Evolutionary conservation across 139 green algal species (phyloP).

Genomic region (Asterochloris erici): DNA sequence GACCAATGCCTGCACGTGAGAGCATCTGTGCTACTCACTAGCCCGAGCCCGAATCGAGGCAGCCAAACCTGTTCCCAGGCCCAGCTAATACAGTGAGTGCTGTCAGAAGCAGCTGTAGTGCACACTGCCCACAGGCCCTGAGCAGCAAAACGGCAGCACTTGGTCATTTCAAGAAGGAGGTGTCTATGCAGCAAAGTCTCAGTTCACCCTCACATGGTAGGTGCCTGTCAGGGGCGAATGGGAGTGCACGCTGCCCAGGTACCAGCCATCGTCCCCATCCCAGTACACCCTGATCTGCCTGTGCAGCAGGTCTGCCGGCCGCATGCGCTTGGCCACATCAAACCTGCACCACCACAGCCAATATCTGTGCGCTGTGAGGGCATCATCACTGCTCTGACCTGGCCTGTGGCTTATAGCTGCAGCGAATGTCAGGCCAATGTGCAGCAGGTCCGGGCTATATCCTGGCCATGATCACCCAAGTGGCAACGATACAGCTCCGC

Average conservation of each 20-base stretch:
- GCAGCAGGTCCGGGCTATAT: too few species aligned
- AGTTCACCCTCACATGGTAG: constrained; percentile 39
- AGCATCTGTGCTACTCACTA: neutral
- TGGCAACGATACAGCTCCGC: too few species aligned
- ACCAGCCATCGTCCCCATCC: constrained; percentile 65
- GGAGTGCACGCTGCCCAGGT: constrained; percentile 33
- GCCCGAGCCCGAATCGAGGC: neutral
- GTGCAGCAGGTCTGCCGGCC: constrained; percentile 38
- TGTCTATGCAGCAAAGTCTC: too few species aligned
- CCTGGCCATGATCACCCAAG: too few species aligned
- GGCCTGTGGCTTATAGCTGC: too few species aligned
- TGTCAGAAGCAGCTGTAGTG: neutral
- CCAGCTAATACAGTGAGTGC: neutral
- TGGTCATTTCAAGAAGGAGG: neutral
- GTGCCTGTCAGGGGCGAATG: constrained; percentile 32
- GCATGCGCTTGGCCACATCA: constrained; percentile 32
- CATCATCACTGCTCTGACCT: too few species aligned
- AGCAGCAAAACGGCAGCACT: neutral
- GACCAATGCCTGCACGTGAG: neutral
- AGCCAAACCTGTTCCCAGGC: neutral
- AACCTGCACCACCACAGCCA: constrained; percentile 19
- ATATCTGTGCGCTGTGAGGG: too few species aligned
- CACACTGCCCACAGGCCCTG: neutral
- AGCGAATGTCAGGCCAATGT: too few species aligned
- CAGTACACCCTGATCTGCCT: constrained; percentile 56